phyloP scores from a whole-genome alignment of 768 basidiomycete genomes.

The Podaxis mareebaensis region DNA sequence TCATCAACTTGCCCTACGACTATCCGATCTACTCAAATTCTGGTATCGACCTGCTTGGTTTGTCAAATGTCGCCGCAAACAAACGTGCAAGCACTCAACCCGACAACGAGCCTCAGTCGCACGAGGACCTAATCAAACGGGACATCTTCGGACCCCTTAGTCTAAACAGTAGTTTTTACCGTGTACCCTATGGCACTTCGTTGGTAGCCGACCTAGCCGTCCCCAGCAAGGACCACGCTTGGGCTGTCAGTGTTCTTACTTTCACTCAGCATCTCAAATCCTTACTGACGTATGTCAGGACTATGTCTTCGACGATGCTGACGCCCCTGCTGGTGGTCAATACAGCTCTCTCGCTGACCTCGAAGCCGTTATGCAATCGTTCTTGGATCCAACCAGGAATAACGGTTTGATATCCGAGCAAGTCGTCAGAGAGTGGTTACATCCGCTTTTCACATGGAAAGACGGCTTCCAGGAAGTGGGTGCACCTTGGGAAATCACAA shows the following conservation, averaged over 20 bases:
- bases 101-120: slow-evolving; percentile 30
- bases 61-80: slow-evolving; percentile 59
- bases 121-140: slow-evolving; percentile 44
- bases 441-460: slow-evolving; percentile 39
- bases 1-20: slow-evolving; percentile 42
- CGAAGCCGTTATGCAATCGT: slow-evolving; percentile 39
- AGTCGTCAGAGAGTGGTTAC: slow-evolving; percentile 44
- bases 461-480: slow-evolving; percentile 38
- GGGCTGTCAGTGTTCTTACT: slow-evolving; percentile 29
- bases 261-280: background rate
- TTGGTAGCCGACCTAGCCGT: slow-evolving; percentile 38
- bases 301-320: slow-evolving; percentile 35
- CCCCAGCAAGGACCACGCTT: slow-evolving; percentile 32
- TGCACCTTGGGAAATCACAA: slow-evolving; percentile 43
- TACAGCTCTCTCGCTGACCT: slow-evolving; percentile 51
- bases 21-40: slow-evolving; percentile 74
- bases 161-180: slow-evolving; percentile 45
- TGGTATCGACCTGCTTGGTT: slow-evolving; percentile 74
- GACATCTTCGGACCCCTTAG: slow-evolving; percentile 53
- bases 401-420: slow-evolving; percentile 33
- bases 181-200: slow-evolving; percentile 33
- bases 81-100: slow-evolving; percentile 32
- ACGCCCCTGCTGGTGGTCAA: slow-evolving; percentile 50
- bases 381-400: slow-evolving; percentile 41
- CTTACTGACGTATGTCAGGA: slow-evolving; percentile 29